Evolutionary conservation across 1,139 yeast genomes (phyloP).

Genomic region (Taiozyma sp.): DNA sequence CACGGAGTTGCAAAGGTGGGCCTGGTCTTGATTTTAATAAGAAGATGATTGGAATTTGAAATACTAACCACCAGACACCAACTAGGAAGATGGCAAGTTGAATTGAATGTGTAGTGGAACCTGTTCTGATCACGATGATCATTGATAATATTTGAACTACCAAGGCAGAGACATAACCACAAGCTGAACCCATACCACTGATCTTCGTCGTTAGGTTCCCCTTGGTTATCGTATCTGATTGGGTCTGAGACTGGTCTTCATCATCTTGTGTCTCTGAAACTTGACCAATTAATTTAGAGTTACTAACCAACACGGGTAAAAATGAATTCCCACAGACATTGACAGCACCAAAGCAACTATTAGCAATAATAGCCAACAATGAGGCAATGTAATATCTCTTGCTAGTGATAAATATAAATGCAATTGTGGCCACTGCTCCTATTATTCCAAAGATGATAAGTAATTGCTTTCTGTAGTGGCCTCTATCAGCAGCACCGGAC

Average conservation of each 20-base stretch:
- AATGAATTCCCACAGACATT: constrained; percentile 74
- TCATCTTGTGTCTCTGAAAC: constrained; percentile 3
- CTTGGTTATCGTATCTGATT: constrained; percentile 2
- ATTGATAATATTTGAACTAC: constrained; percentile 56
- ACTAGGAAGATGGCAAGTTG: constrained; percentile 53
- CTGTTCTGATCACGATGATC: constrained; percentile 39
- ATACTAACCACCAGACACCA: constrained; percentile 68
- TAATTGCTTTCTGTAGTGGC: constrained; percentile 45
- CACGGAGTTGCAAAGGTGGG: constrained; percentile 23
- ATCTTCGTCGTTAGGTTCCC: constrained; percentile 40
- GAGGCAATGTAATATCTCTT: constrained; percentile 52
- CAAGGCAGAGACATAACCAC: constrained; percentile 61
- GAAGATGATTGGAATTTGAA: constrained; percentile 52
- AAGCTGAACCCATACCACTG: constrained; percentile 63
- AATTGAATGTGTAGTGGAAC: constrained; percentile 39
- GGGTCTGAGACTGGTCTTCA: not conserved
- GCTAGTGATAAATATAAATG: constrained; percentile 37
- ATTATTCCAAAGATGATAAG: constrained; percentile 48
- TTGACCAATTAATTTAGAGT: constrained; percentile 7
- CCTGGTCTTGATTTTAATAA: constrained; percentile 42
- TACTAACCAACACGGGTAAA: constrained; percentile 48
- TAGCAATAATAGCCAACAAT: constrained; percentile 51
- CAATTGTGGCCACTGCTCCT: constrained; percentile 49
- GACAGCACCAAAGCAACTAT: constrained; percentile 68
- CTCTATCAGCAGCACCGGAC: constrained; percentile 63